These are phyloP conservation scores for Pichia norvegensis DNA, from an alignment of 1,139 yeast species.

Conservation along the genomic window DNA sequence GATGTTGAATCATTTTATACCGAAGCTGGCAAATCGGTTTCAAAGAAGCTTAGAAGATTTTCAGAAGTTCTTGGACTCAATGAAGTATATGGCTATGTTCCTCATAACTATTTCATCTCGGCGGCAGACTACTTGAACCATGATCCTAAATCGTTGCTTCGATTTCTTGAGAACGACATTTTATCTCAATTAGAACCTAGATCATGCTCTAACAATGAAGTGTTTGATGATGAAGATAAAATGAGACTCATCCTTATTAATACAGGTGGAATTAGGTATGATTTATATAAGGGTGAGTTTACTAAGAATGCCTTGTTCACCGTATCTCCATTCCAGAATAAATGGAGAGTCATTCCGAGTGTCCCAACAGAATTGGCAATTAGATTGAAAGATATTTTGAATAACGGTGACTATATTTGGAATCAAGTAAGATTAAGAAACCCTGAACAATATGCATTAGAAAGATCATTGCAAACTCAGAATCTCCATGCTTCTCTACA, in stretches of 20 bases:
- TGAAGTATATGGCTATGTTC: constrained; percentile 55
- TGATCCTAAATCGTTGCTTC: constrained; percentile 52
- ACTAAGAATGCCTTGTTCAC: constrained; percentile 75
- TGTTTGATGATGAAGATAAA: constrained; percentile 9
- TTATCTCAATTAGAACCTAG: constrained; percentile 47
- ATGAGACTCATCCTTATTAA: constrained; percentile 66
- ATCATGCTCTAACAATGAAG: constrained; percentile 20
- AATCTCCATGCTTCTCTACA: background rate
- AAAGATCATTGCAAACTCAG: background rate
- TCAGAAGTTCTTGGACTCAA: constrained; percentile 50
- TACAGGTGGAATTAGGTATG: constrained; percentile 87
- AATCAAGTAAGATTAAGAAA: constrained; percentile 17
- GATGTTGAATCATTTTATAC: constrained; percentile 37
- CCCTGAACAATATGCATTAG: constrained; percentile 21
- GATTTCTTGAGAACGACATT: constrained; percentile 51
- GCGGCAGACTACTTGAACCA: constrained; percentile 58
- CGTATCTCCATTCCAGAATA: constrained; percentile 78
- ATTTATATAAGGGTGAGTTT: constrained; percentile 77
- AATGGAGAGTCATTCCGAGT: constrained; percentile 55
- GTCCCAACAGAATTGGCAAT: constrained; percentile 47
- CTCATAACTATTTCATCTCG: constrained; percentile 57
- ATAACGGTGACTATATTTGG: constrained; percentile 41
- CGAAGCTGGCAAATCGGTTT: constrained; percentile 41
- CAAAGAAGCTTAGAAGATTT: constrained; percentile 37
- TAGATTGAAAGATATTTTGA: constrained; percentile 41